phyloP scores from a whole-genome alignment of 345 rosid species.

The Eucalyptus microcorys region DNA sequence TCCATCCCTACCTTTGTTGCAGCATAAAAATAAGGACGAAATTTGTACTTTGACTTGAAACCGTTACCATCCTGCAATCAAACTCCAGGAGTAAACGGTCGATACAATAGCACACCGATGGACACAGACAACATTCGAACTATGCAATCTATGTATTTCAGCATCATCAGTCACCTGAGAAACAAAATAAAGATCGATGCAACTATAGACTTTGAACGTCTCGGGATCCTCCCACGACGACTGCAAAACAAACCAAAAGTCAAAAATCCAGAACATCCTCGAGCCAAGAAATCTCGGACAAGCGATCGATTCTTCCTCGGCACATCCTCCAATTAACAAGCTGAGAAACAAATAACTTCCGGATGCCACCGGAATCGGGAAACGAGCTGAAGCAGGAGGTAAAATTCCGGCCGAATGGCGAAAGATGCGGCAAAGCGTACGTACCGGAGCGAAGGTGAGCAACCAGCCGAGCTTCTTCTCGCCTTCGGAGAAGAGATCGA shows the following conservation, averaged over 20 bases:
- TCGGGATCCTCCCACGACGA: conserved; percentile 79
- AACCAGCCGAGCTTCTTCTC: conserved; percentile 94
- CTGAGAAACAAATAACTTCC: not conserved
- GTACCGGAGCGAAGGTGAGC: conserved; percentile 72
- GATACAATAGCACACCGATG: not conserved
- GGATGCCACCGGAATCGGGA: not conserved
- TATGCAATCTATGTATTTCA: not conserved
- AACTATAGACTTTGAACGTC: conserved; percentile 47
- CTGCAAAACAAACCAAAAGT: conserved; percentile 27
- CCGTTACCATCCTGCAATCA: conserved; percentile 61
- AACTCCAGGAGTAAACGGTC: not conserved
- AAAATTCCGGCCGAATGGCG: not conserved
- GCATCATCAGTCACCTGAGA: conserved; percentile 48
- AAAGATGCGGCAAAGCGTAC: not conserved
- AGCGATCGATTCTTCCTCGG: not conserved
- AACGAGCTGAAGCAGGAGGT: not conserved
- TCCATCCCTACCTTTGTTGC: conserved; percentile 51
- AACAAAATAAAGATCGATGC: conserved; percentile 84
- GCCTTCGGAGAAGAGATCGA: conserved; percentile 79
- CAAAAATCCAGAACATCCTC: not conserved
- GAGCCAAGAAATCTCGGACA: not conserved
- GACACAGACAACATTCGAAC: not conserved
- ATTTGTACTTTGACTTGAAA: conserved; percentile 86
- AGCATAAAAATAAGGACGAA: conserved; percentile 83
- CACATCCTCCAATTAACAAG: not conserved